Evolutionary conservation across 2,329 filamentous ascomycete species (phyloP).

Genomic region (Alternaria arborescens): DNA sequence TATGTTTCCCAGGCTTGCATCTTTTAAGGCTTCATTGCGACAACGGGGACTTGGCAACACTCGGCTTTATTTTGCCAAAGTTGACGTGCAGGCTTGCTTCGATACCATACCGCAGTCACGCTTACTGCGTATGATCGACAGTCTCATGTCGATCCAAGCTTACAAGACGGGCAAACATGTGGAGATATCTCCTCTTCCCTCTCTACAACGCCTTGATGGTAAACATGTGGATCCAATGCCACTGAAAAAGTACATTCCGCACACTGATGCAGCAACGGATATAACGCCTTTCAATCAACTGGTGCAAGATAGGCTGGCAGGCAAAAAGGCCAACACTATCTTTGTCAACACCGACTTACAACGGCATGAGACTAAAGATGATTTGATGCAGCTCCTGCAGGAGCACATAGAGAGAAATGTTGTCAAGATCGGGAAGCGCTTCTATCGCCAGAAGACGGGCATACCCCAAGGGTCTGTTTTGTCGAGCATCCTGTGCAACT

Average conservation of each 20-base stretch:
- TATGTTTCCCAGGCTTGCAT: conserved; percentile 75
- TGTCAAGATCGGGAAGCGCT: conserved; percentile 86
- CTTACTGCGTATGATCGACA: conserved; percentile 71
- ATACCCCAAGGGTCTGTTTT: conserved; percentile 94
- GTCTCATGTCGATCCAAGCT: conserved; percentile 63
- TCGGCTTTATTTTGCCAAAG: conserved; percentile 84
- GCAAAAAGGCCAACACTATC: conserved; percentile 67
- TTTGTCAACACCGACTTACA: conserved; percentile 76
- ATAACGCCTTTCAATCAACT: conserved; percentile 45
- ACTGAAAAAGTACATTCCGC: conserved; percentile 53
- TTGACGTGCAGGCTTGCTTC: conserved; percentile 91
- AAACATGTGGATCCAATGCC: conserved; percentile 42
- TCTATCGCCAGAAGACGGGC: conserved; percentile 84
- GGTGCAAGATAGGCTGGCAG: conserved; percentile 40
- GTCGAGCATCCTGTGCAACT: conserved; percentile 88
- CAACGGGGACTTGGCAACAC: conserved; percentile 43
- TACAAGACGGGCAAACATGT: conserved; percentile 80
- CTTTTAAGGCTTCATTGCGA: conserved; percentile 67
- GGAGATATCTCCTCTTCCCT: conserved; percentile 67
- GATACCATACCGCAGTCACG: conserved; percentile 90
- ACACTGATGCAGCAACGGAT: conserved; percentile 44
- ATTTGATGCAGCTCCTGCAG: conserved; percentile 73
- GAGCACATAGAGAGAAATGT: conserved; percentile 87
- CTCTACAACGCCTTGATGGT: conserved; percentile 44
- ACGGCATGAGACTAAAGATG: conserved; percentile 63